Evolutionary conservation across 495 filamentous ascomycete genomes (phyloP).

Genomic region (Aspergillus panamensis): DNA sequence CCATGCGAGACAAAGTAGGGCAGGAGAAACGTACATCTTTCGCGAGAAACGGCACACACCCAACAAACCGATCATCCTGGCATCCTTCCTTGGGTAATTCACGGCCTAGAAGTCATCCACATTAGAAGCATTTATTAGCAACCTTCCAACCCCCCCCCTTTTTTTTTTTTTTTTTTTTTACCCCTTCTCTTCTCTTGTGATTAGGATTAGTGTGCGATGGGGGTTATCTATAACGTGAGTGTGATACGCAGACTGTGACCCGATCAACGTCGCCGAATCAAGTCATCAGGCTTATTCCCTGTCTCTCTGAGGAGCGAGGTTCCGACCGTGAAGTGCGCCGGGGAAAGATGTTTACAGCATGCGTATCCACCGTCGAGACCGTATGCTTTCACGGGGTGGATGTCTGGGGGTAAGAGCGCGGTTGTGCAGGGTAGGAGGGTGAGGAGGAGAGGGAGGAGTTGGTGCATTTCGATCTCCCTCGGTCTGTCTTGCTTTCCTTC

Average conservation of each 20-base stretch:
- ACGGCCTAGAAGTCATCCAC: background rate
- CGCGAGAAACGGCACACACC: conserved; percentile 1
- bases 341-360: background rate
- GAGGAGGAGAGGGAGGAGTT: background rate
- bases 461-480: background rate
- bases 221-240: background rate
- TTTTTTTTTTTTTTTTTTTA: background rate
- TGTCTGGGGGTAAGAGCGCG: background rate
- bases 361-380: background rate
- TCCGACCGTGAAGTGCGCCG: background rate
- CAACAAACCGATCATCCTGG: background rate
- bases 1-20: background rate
- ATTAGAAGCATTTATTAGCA: background rate
- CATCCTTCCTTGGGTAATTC: background rate
- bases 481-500: too few species aligned
- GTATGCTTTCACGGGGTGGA: background rate
- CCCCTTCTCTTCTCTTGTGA: background rate
- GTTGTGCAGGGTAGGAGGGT: background rate
- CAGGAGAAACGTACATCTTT: background rate
- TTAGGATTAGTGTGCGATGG: background rate
- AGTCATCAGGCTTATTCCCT: background rate
- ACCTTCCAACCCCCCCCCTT: background rate
- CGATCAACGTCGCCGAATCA: background rate
- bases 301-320: background rate
- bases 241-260: background rate